Evolutionary conservation across 495 filamentous ascomycete species (phyloP).

Genomic region (Xylaria bambusicola): DNA sequence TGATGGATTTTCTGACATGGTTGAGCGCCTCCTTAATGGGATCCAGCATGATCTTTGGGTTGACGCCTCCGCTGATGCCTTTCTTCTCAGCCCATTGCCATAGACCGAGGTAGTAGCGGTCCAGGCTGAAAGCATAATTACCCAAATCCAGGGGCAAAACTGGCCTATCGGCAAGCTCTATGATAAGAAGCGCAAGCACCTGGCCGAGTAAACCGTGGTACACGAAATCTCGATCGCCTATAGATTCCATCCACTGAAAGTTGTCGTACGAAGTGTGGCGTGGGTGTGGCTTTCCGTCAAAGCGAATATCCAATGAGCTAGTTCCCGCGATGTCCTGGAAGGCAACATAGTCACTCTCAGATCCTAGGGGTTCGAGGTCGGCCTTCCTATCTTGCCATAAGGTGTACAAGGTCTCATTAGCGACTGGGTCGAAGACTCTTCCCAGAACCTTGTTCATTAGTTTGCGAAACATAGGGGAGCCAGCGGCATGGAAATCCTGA

Average conservation of each 20-base stretch:
- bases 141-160: constrained; percentile 81
- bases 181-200: constrained; percentile 76
- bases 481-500: constrained; percentile 69
- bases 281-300: constrained; percentile 70
- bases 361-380: constrained; percentile 70
- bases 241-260: constrained; percentile 78
- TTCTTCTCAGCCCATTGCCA: constrained; percentile 62
- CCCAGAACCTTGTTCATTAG: constrained; percentile 71
- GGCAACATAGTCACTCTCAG: constrained; percentile 84
- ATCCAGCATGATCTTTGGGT: constrained; percentile 53
- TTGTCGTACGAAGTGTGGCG: constrained; percentile 87
- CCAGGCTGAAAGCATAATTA: constrained; percentile 60
- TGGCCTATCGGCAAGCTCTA: constrained; percentile 79
- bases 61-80: constrained; percentile 44
- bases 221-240: constrained; percentile 77
- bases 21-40: constrained; percentile 61
- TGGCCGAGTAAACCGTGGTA: constrained; percentile 81
- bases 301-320: constrained; percentile 84
- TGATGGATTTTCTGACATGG: constrained; percentile 59
- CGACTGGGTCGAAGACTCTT: constrained; percentile 69
- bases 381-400: constrained; percentile 71
- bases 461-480: constrained; percentile 74
- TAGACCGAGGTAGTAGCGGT: constrained; percentile 64
- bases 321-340: constrained; percentile 95
- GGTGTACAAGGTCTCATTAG: constrained; percentile 70